phyloP scores from a whole-genome alignment of 2,329 filamentous ascomycete species.

The Monosporascus sp. region DNA sequence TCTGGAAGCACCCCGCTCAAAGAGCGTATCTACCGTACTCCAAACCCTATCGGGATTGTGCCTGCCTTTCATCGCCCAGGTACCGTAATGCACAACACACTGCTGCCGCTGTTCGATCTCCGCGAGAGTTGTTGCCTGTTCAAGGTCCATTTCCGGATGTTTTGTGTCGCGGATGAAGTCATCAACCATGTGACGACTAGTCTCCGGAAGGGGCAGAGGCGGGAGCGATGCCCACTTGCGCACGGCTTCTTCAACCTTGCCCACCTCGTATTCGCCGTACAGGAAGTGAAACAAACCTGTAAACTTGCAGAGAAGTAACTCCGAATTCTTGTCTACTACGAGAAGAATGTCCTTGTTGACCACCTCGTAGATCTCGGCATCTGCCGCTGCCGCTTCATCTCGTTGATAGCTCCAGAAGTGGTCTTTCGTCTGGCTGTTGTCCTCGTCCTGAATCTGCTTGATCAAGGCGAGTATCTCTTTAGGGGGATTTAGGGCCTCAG shows the following conservation, averaged over 20 bases:
- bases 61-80: conserved; percentile 4
- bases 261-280: background rate
- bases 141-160: conserved; percentile 4
- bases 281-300: background rate
- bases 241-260: conserved; percentile 3
- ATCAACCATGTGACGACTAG: conserved; percentile 4
- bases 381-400: conserved; percentile 1
- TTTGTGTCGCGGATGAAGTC: conserved; percentile 4
- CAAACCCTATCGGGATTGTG: background rate
- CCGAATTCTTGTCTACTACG: conserved; percentile 2
- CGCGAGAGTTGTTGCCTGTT: conserved; percentile 2
- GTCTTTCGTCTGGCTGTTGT: conserved; percentile 2
- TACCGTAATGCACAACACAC: conserved; percentile 4
- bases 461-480: conserved; percentile 1
- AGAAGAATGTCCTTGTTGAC: conserved; percentile 4
- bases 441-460: conserved; percentile 6
- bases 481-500: background rate
- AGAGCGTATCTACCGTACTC: background rate
- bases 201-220: conserved; percentile 3
- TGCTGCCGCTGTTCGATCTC: conserved; percentile 2
- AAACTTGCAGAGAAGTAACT: conserved; percentile 3
- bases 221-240: conserved; percentile 5
- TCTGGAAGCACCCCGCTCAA: background rate
- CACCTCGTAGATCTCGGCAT: conserved; percentile 1
- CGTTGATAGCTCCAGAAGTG: conserved; percentile 7